phyloP scores from a whole-genome alignment of 2,329 filamentous ascomycete species.

The Aspergillus ruber region DNA sequence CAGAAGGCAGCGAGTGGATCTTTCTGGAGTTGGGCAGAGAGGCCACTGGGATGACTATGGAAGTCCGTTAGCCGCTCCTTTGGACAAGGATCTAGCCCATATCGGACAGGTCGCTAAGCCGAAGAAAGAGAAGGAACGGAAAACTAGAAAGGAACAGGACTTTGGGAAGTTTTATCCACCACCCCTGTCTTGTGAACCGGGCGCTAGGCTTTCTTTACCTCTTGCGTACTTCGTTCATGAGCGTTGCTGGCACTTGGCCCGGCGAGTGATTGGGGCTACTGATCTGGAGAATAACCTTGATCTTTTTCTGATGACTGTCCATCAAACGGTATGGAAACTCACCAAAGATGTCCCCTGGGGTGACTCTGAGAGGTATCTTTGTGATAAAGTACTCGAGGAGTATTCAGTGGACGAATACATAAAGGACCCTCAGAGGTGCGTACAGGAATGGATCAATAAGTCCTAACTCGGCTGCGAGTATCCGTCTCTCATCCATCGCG shows the following conservation, averaged over 20 bases:
- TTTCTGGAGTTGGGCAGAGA: background rate
- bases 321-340: too few relatives aligned
- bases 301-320: background rate
- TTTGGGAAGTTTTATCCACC: background rate
- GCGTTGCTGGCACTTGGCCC: background rate
- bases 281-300: background rate
- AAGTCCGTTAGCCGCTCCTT: background rate
- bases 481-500: background rate
- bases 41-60: background rate
- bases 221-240: background rate
- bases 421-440: background rate
- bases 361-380: background rate
- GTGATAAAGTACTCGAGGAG: background rate
- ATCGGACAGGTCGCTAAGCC: background rate
- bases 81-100: background rate
- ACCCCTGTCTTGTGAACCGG: background rate
- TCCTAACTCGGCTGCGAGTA: background rate
- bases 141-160: background rate
- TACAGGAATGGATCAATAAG: background rate
- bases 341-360: background rate
- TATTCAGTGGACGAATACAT: background rate
- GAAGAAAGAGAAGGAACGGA: background rate
- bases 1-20: background rate
- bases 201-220: background rate
- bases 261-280: background rate